phyloP scores from a whole-genome alignment of 2,329 filamentous ascomycete genomes.

The Allantophomopsis cytisporea region DNA sequence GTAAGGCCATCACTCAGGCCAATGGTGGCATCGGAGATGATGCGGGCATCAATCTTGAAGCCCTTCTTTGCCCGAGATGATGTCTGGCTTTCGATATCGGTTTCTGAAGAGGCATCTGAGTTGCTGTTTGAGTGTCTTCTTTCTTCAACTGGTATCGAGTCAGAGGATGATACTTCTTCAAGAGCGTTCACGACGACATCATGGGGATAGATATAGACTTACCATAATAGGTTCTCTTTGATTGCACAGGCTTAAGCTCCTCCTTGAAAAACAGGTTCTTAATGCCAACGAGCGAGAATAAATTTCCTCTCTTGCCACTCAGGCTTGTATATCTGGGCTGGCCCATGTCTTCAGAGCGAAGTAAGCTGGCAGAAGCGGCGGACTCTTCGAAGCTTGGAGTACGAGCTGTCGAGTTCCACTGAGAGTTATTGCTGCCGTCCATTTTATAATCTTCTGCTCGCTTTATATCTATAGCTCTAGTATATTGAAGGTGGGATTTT shows the following conservation, averaged over 20 bases:
- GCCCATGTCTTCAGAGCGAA: too few relatives aligned
- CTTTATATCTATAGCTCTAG: too few relatives aligned
- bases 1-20: slow-evolving; percentile 49
- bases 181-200: neutral
- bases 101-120: neutral
- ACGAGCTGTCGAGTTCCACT: too few relatives aligned
- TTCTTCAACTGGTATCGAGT: neutral
- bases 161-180: neutral
- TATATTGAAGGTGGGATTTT: too few relatives aligned
- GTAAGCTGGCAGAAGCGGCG: too few relatives aligned
- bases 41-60: slow-evolving; percentile 15
- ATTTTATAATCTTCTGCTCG: too few relatives aligned
- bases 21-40: slow-evolving; percentile 41
- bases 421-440: too few relatives aligned
- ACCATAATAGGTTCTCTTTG: neutral
- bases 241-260: slow-evolving; percentile 6
- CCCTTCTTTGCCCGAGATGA: slow-evolving; percentile 10
- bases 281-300: slow-evolving; percentile 12
- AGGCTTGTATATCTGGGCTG: too few relatives aligned
- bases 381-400: too few relatives aligned
- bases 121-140: neutral
- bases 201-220: neutral
- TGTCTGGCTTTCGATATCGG: slow-evolving; percentile 15
- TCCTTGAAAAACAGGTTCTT: slow-evolving; percentile 17
- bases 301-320: too few relatives aligned